Base-by-base conservation (phyloP, 768 basidiomycete species). In the Rhodotorula toruloides region DNA sequence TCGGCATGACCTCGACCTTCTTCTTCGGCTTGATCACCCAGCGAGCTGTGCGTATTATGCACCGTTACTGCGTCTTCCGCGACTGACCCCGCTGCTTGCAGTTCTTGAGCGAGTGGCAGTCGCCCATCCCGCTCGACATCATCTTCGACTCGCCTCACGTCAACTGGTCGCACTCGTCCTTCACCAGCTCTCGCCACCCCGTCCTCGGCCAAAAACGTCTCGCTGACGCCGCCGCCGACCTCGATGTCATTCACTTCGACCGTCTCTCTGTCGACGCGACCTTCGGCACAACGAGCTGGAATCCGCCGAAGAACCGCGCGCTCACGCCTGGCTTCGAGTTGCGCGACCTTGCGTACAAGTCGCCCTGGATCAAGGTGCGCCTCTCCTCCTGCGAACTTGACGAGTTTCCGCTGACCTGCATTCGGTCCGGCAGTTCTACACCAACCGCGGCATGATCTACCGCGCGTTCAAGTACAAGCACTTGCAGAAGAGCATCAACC, bases 1-100 rank as follows among this genome's bases (percentile, higher is more conserved):
- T 70, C 46, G 68, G 68, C 36, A 70, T 70, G 68, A 70, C 68
- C 42, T 70, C 68, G 12, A 60, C 68, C 32, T 65, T 70, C 60
- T 70, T 65, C 68, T 65, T 65, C 39, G 68, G 68, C 25, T 46
- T 70, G 12, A 11, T 70, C 12, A 70, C 68, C n/a, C 46, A 70
- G 22, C 63, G 68, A 17, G 60, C 68, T 8, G 67, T 63, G 36
- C 14, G 67, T 42, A n/a, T n/a, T n/a, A n/a, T 7, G 3, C 11
- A 2, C 16, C 36, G 8, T 5, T 36, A n/a, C 29, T 34, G 5
- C 29, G 16, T n/a, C 22, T 2, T 13, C 4, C 37, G 2, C 19
- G 37, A 55, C 32, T 25, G 13, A 29, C 9, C 17, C 32, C 19
- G 17, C 8, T 13, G 10, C 19, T 39, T 16, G 10, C 54, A 61